Conservation (phyloP, 2,329 filamentous ascomycete genomes). For the Pestalotiopsis sp. region DNA sequence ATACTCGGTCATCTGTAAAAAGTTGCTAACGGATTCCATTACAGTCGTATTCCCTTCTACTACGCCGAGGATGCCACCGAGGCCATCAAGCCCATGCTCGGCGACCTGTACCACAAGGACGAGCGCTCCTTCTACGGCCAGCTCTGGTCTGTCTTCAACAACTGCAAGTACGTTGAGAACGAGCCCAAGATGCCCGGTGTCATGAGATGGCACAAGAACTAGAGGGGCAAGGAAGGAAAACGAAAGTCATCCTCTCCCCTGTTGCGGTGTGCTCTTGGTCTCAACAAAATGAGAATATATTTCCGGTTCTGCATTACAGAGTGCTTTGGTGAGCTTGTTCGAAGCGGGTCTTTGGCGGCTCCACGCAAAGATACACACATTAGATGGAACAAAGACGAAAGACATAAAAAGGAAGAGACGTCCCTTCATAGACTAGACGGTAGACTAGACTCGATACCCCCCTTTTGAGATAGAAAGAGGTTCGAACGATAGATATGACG, state of each 20-base stretch:
- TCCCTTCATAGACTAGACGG: neutral
- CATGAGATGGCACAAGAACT: constrained; percentile 22
- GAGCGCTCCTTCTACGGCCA: constrained; percentile 31
- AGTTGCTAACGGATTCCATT: constrained; percentile 5
- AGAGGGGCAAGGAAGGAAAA: neutral
- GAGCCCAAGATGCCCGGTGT: constrained; percentile 25
- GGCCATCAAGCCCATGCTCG: constrained; percentile 48
- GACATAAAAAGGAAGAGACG: neutral
- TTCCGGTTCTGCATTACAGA: neutral
- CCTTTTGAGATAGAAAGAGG: neutral
- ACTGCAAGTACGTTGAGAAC: constrained; percentile 35
- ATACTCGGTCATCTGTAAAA: neutral
- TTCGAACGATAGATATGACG: neutral
- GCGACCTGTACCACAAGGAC: constrained; percentile 43
- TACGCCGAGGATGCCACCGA: constrained; percentile 50
- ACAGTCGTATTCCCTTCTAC: constrained; percentile 50
- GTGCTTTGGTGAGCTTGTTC: neutral
- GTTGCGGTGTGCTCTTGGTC: neutral
- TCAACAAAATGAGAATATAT: neutral
- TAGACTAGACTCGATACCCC: constrained; percentile 1
- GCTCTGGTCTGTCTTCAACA: constrained; percentile 31
- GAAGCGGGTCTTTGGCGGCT: neutral
- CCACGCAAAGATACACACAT: neutral
- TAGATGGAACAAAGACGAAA: neutral
- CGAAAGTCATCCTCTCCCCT: neutral